These are phyloP conservation scores for Pseudocercospora musae DNA, from an alignment of 2,329 filamentous ascomycete species.

Conservation along the genomic window DNA sequence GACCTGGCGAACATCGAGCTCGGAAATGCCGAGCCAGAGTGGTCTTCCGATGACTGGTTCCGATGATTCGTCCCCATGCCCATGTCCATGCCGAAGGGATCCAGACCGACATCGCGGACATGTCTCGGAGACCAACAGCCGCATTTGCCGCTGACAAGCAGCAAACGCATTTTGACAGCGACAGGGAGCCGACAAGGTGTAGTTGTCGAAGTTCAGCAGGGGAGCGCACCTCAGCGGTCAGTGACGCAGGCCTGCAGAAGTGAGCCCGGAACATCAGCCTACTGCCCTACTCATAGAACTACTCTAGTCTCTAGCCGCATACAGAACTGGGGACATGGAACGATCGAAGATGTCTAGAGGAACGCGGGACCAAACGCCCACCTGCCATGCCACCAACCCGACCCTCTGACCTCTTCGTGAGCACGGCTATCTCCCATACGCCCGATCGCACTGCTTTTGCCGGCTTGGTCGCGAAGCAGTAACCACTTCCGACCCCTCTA, in stretches of 20 bases:
- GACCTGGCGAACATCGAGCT: neutral
- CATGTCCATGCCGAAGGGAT: no score
- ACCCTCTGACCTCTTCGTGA: neutral
- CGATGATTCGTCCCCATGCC: neutral
- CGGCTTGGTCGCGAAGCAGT: constrained; percentile 1
- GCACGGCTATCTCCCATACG: neutral
- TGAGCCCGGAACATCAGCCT: neutral
- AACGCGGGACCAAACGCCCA: no score
- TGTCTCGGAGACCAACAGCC: neutral
- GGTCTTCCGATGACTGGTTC: neutral
- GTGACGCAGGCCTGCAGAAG: neutral
- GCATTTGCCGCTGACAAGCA: neutral
- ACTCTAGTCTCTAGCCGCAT: neutral
- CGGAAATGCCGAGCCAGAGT: neutral
- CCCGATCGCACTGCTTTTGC: constrained; percentile 3
- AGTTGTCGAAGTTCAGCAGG: neutral
- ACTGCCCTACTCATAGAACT: no score
- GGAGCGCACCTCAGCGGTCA: neutral
- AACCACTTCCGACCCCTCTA: neutral
- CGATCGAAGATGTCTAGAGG: constrained; percentile 9
- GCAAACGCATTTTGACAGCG: neutral
- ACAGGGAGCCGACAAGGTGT: neutral
- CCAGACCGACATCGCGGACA: neutral
- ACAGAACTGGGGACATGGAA: constrained; percentile 2
- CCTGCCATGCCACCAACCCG: no score